phyloP scores from a whole-genome alignment of 768 basidiomycete genomes.

The Mycena crocata region DNA sequence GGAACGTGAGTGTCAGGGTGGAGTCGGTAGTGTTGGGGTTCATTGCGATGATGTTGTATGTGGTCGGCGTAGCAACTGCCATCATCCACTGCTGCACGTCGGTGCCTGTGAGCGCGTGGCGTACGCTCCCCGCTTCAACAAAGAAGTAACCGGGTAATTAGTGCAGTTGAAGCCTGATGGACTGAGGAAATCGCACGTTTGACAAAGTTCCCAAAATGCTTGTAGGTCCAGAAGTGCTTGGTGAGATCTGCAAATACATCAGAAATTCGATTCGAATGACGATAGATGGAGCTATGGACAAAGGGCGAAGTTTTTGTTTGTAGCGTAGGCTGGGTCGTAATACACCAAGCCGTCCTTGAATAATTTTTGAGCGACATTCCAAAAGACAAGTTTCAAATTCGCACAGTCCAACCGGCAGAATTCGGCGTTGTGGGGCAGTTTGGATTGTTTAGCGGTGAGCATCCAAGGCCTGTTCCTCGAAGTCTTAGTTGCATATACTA shows the following conservation, averaged over 20 bases:
- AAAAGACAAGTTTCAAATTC: not conserved
- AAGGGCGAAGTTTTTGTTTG: slow-evolving; percentile 50
- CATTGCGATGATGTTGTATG: slow-evolving; percentile 13
- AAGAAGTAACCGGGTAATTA: not conserved
- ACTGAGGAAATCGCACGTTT: slow-evolving; percentile 43
- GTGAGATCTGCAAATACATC: slow-evolving; percentile 31
- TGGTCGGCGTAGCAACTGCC: not conserved
- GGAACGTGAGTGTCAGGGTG: slow-evolving; percentile 40
- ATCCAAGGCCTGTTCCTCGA: slow-evolving; percentile 49
- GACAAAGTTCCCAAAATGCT: slow-evolving; percentile 55
- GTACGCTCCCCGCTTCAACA: slow-evolving; percentile 1
- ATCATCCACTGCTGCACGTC: slow-evolving; percentile 7
- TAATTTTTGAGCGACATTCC: not conserved
- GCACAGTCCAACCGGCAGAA: slow-evolving; percentile 56
- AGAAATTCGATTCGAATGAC: not conserved
- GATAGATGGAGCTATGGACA: slow-evolving; percentile 37
- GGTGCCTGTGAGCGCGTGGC: not conserved
- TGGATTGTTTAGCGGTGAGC: slow-evolving; percentile 47
- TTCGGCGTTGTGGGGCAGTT: slow-evolving; percentile 51
- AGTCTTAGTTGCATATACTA: not conserved
- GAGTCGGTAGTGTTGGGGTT: slow-evolving; percentile 21
- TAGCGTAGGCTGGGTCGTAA: slow-evolving; percentile 53
- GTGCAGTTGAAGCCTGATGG: not conserved
- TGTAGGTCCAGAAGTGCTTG: slow-evolving; percentile 54
- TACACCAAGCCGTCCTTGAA: slow-evolving; percentile 51